phyloP scores from a whole-genome alignment of 2,329 filamentous ascomycete species.

The Cytospora schulzeri region DNA sequence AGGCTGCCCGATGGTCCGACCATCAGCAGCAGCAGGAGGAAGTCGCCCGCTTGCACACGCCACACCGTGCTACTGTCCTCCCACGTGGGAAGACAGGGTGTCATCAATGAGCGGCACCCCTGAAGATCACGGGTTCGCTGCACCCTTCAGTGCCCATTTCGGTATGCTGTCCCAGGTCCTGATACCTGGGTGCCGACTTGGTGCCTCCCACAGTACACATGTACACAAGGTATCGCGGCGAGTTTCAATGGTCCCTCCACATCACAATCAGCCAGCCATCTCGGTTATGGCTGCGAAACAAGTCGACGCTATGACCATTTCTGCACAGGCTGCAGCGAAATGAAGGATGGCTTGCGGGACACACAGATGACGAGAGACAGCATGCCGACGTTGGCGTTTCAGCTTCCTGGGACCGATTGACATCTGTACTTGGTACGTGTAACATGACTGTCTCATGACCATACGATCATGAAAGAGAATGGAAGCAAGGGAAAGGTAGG shows the following conservation, averaged over 20 bases:
- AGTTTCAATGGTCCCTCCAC: not conserved
- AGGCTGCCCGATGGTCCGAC: not conserved
- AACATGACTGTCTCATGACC: constrained; percentile 13
- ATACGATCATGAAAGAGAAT: not conserved
- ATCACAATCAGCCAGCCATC: not conserved
- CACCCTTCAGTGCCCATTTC: not conserved
- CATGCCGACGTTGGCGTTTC: not conserved
- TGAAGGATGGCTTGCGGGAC: constrained; percentile 4
- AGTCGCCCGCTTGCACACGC: constrained; percentile 4
- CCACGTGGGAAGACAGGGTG: constrained; percentile 20
- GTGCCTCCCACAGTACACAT: not conserved
- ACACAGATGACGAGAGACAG: not conserved
- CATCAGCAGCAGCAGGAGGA: not conserved
- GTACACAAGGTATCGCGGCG: not conserved
- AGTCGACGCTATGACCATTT: not conserved
- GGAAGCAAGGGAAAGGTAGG: not conserved
- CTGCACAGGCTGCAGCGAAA: not conserved
- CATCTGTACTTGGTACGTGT: not conserved
- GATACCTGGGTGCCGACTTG: not conserved
- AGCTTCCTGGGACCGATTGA: constrained; percentile 1
- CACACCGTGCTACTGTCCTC: not conserved
- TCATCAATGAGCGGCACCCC: constrained; percentile 1
- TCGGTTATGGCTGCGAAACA: not conserved
- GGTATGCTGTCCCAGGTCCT: not conserved
- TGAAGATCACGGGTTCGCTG: constrained; percentile 5